Evolutionary conservation across 495 filamentous ascomycete genomes (phyloP).

Genomic region (Bacidia gigantensis): DNA sequence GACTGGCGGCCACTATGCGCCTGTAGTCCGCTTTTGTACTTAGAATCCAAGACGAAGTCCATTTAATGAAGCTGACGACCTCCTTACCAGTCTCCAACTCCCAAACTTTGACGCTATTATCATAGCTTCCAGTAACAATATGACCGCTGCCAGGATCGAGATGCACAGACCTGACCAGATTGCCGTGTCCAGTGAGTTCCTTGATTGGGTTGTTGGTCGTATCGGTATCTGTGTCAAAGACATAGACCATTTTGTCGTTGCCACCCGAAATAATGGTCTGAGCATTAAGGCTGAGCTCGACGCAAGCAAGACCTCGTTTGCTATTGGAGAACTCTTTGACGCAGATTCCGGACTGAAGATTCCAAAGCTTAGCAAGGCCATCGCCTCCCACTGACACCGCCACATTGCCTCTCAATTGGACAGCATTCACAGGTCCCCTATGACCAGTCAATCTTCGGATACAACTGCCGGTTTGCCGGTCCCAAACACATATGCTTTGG

Average conservation of each 20-base stretch:
- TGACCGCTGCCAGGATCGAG: constrained; percentile 71
- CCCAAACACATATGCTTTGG: constrained; percentile 82
- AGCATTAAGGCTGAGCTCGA: constrained; percentile 87
- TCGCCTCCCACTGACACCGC: constrained; percentile 89
- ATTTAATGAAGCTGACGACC: constrained; percentile 66
- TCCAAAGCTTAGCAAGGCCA: constrained; percentile 87
- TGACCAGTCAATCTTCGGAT: constrained; percentile 70
- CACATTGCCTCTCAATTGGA: constrained; percentile 81
- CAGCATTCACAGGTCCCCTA: constrained; percentile 83
- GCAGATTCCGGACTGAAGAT: constrained; percentile 67
- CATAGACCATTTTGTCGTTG: constrained; percentile 84
- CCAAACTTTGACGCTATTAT: constrained; percentile 86
- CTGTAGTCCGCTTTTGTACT: constrained; percentile 91
- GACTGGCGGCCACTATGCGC: constrained; percentile 81
- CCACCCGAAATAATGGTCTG: constrained; percentile 81
- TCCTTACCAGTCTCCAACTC: constrained; percentile 61
- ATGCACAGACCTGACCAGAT: constrained; percentile 76
- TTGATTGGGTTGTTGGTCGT: constrained; percentile 47
- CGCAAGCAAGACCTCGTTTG: constrained; percentile 82
- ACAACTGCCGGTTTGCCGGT: constrained; percentile 58
- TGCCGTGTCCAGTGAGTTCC: constrained; percentile 62
- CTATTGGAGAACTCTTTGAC: constrained; percentile 80
- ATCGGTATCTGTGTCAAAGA: constrained; percentile 85
- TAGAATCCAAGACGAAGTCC: constrained; percentile 92
- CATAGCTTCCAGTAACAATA: constrained; percentile 83